Conservation (phyloP, 352 stramenopile species). For the Globisporangium mamillatum region DNA sequence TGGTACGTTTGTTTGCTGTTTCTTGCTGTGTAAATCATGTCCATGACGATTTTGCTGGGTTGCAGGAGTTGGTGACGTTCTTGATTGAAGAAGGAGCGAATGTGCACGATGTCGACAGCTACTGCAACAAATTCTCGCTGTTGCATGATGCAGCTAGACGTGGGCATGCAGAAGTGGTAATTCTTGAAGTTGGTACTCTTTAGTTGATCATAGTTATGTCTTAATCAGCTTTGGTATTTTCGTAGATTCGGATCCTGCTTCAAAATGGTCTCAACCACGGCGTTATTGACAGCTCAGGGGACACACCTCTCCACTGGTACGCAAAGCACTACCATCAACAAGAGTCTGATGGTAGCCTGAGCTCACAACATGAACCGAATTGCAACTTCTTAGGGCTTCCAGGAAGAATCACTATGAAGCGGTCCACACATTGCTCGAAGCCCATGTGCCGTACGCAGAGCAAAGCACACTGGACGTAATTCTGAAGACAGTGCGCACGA, state of each 20-base stretch:
- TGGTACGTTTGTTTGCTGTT: constrained; percentile 18
- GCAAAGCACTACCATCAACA: not conserved
- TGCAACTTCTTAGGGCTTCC: constrained; percentile 35
- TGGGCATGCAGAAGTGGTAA: constrained; percentile 51
- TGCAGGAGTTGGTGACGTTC: constrained; percentile 47
- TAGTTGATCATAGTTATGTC: not conserved
- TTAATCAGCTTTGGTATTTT: not conserved
- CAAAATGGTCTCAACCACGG: constrained; percentile 39
- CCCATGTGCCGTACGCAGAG: constrained; percentile 29
- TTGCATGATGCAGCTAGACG: constrained; percentile 61
- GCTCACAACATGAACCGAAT: not conserved
- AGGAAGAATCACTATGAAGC: constrained; percentile 61
- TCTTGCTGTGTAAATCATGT: too few species aligned
- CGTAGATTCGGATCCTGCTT: constrained; percentile 48
- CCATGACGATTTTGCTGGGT: not conserved
- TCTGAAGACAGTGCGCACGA: constrained; percentile 31
- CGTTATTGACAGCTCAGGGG: constrained; percentile 41
- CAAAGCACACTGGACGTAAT: constrained; percentile 27
- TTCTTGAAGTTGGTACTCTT: not conserved
- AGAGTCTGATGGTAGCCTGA: not conserved
- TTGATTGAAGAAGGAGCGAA: constrained; percentile 61
- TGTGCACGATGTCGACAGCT: constrained; percentile 45
- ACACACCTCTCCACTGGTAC: constrained; percentile 71
- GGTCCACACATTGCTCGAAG: constrained; percentile 44
- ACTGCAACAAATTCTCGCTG: constrained; percentile 59